Conservation (phyloP, 768 basidiomycete species). For the Chiua virens region DNA sequence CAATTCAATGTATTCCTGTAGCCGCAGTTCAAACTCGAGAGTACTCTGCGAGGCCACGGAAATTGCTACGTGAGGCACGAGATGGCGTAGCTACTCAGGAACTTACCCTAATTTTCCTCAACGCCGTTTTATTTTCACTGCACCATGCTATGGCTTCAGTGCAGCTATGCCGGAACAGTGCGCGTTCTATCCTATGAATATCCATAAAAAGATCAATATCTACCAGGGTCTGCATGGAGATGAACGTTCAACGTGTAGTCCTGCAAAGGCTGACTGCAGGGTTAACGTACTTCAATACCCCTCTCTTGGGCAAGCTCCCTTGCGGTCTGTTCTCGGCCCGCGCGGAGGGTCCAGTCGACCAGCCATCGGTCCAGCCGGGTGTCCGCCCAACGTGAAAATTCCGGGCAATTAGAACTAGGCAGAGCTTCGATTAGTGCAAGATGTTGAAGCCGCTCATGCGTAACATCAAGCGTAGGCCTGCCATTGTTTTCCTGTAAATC, state of each 20-base stretch:
- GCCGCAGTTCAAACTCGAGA: conserved; percentile 91
- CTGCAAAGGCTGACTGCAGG: conserved; percentile 16
- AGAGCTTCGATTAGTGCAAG: conserved; percentile 63
- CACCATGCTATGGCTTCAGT: conserved; percentile 94
- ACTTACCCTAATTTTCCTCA: conserved; percentile 85
- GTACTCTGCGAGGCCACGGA: conserved; percentile 61
- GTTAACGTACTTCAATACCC: conserved; percentile 68
- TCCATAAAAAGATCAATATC: conserved; percentile 92
- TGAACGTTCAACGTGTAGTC: conserved; percentile 17
- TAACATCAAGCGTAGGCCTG: conserved; percentile 64
- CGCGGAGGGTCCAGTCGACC: conserved; percentile 88
- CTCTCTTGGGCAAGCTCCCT: conserved; percentile 71
- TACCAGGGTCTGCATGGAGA: conserved; percentile 63
- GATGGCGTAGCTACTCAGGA: conserved; percentile 2
- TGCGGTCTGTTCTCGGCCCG: conserved; percentile 77
- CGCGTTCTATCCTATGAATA: conserved; percentile 82
- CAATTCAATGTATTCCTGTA: conserved; percentile 96
- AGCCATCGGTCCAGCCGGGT: conserved; percentile 84
- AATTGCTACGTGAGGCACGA: conserved; percentile 13
- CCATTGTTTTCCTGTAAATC: conserved; percentile 49
- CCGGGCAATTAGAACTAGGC: conserved; percentile 48
- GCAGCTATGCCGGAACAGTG: conserved; percentile 72
- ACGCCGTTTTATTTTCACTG: conserved; percentile 89
- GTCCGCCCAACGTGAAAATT: conserved; percentile 77
- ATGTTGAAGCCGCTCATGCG: conserved; percentile 73